These are phyloP conservation scores for Auricularia sp. DNA, from an alignment of 768 basidiomycete genomes.

Conservation along the genomic window DNA sequence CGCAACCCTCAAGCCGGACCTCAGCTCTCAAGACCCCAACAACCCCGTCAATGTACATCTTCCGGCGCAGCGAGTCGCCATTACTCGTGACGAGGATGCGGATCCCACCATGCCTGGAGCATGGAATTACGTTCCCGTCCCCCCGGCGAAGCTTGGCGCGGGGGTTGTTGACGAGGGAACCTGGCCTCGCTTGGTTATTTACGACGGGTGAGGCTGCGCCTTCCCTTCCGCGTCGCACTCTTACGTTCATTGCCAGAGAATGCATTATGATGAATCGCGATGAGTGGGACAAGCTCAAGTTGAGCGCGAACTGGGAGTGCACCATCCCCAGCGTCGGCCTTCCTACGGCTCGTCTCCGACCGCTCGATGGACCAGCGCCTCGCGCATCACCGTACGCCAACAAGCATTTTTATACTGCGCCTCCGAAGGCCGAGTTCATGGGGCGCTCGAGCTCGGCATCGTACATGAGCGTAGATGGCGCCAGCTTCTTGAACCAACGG, in stretches of 20 bases:
- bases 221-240: neutral
- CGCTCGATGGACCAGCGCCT: neutral
- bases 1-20: neutral
- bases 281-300: neutral
- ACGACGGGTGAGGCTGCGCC: neutral
- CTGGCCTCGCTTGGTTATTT: neutral
- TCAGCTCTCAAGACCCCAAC: neutral
- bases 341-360: neutral
- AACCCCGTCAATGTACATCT: neutral
- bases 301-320: neutral
- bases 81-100: neutral
- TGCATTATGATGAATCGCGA: neutral
- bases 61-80: neutral
- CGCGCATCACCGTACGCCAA: neutral
- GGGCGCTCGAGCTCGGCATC: neutral
- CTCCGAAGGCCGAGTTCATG: neutral
- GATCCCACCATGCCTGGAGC: neutral
- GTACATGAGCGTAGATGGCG: neutral
- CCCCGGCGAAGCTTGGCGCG: neutral
- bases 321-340: neutral
- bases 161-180: neutral
- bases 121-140: neutral
- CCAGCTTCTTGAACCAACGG: neutral
- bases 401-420: neutral
- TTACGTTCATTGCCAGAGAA: neutral